phyloP scores from a whole-genome alignment of 768 basidiomycete species.

The Hortiboletus campestris region DNA sequence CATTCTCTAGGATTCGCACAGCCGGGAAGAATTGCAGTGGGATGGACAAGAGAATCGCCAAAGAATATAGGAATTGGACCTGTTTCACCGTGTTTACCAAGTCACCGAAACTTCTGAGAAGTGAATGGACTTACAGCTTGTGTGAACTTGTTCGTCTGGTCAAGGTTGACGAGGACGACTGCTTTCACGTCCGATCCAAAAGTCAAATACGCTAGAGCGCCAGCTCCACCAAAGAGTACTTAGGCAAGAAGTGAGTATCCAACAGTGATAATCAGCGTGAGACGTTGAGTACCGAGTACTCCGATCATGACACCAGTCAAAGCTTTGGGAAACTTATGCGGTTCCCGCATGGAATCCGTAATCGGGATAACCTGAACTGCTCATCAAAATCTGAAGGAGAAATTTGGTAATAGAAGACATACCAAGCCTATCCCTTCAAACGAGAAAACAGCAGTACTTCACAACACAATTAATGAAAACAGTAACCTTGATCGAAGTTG shows the following conservation, averaged over 20 bases:
- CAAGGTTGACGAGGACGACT: slow-evolving; percentile 92
- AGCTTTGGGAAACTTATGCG: slow-evolving; percentile 85
- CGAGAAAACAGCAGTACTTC: slow-evolving; percentile 93
- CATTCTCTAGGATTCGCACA: slow-evolving; percentile 95
- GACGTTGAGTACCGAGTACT: slow-evolving; percentile 53
- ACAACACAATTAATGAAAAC: slow-evolving; percentile 3
- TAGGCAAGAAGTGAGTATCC: slow-evolving; percentile 8
- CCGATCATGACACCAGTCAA: slow-evolving; percentile 91
- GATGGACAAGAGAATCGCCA: slow-evolving; percentile 88
- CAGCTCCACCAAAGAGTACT: slow-evolving; percentile 88
- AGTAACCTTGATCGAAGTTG: background rate
- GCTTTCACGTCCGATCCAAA: slow-evolving; percentile 88
- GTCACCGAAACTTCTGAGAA: slow-evolving; percentile 4
- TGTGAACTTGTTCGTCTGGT: slow-evolving; percentile 78
- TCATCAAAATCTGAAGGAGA: background rate
- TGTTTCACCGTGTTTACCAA: slow-evolving; percentile 23
- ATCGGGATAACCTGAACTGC: slow-evolving; percentile 81
- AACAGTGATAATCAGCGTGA: background rate
- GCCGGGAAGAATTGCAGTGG: slow-evolving; percentile 98
- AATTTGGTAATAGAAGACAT: slow-evolving; percentile 22
- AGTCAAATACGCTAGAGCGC: slow-evolving; percentile 81
- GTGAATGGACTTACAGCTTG: slow-evolving; percentile 63
- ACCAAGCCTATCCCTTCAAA: slow-evolving; percentile 97
- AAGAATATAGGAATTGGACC: slow-evolving; percentile 86
- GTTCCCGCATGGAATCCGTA: slow-evolving; percentile 95